Percentiles rank a stretch among this genome's conserved stretches.
phyloP scores from a whole-genome alignment of 2,329 filamentous ascomycete species.

The Penicillium capsulatum region DNA sequence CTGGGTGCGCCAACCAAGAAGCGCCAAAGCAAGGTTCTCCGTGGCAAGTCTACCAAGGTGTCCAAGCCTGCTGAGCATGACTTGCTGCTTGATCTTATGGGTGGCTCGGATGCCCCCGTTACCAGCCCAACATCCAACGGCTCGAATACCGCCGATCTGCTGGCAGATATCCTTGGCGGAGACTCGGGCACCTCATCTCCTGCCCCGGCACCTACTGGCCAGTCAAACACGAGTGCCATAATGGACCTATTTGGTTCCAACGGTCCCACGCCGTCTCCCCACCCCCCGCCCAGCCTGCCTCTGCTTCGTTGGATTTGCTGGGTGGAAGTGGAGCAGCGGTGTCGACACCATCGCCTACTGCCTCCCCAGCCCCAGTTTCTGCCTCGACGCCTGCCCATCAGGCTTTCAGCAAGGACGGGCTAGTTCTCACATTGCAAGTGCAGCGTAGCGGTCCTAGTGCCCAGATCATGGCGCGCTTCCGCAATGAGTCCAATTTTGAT shows the following conservation, averaged over 20 bases:
- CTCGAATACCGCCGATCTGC: constrained; percentile 75
- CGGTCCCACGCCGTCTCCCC: constrained; percentile 46
- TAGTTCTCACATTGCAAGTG: constrained; percentile 74
- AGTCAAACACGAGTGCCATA: constrained; percentile 65
- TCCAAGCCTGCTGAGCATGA: constrained; percentile 87
- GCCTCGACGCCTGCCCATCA: constrained; percentile 53
- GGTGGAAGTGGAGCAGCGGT: constrained; percentile 40
- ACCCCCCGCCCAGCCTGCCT: constrained; percentile 47
- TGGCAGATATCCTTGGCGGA: constrained; percentile 86
- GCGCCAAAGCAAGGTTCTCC: constrained; percentile 58
- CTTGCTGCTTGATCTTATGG: constrained; percentile 88
- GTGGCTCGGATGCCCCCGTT: constrained; percentile 64
- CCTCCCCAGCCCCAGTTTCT: constrained; percentile 50
- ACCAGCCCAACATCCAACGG: constrained; percentile 54
- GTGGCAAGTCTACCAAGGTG: constrained; percentile 69
- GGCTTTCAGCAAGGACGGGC: constrained; percentile 82
- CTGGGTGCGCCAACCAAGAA: constrained; percentile 73
- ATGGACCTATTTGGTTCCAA: constrained; percentile 78
- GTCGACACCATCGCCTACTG: constrained; percentile 35
- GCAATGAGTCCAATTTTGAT: constrained; percentile 65
- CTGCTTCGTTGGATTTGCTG: constrained; percentile 33
- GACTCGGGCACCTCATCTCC: constrained; percentile 55
- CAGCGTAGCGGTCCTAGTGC: constrained; percentile 68
- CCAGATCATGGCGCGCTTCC: constrained; percentile 79
- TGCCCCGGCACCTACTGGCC: constrained; percentile 52